A percentile compares a stretch with the other conserved stretches of the same genome.
Conservation (phyloP, 768 basidiomycete genomes). For the Austroboletus festivus region DNA sequence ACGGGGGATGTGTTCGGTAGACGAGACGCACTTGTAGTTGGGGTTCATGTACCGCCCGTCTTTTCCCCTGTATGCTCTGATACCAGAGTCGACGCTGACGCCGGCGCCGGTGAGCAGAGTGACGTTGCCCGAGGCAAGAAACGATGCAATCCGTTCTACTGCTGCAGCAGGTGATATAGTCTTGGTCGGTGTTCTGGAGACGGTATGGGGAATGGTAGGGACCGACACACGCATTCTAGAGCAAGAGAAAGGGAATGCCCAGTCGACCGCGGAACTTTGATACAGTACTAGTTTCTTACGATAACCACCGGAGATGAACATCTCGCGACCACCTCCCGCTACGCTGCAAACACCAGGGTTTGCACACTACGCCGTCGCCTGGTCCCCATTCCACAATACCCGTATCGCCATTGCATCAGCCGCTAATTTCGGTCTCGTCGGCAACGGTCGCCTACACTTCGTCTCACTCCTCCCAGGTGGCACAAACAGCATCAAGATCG, state of each 20-base stretch:
- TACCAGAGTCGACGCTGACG: slow-evolving; percentile 93
- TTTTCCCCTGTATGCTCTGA: slow-evolving; percentile 85
- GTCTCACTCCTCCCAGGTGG: slow-evolving; percentile 51
- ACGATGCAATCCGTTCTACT: slow-evolving; percentile 57
- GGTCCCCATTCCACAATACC: slow-evolving; percentile 81
- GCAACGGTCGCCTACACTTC: slow-evolving; percentile 86
- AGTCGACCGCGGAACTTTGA: too few species aligned
- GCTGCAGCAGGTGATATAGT: slow-evolving; percentile 49
- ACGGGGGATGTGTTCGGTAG: not conserved
- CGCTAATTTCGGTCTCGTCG: slow-evolving; percentile 93
- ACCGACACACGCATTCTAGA: slow-evolving; percentile 70
- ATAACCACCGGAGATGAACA: slow-evolving; percentile 32
- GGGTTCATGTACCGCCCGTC: slow-evolving; percentile 89
- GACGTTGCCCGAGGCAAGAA: slow-evolving; percentile 68
- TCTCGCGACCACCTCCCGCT: slow-evolving; percentile 40
- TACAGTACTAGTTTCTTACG: too few species aligned
- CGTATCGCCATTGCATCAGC: slow-evolving; percentile 78
- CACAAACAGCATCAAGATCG: slow-evolving; percentile 45
- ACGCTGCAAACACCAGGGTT: slow-evolving; percentile 74
- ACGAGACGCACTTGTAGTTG: slow-evolving; percentile 67
- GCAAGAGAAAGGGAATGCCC: too few species aligned
- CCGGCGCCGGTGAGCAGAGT: slow-evolving; percentile 86
- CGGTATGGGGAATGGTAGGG: slow-evolving; percentile 64
- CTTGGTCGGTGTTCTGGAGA: slow-evolving; percentile 38
- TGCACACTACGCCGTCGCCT: slow-evolving; percentile 76